Percentiles rank a stretch among this genome's conserved stretches.
phyloP scores from a whole-genome alignment of 2,329 filamentous ascomycete species.

The Aspergillus neotritici region DNA sequence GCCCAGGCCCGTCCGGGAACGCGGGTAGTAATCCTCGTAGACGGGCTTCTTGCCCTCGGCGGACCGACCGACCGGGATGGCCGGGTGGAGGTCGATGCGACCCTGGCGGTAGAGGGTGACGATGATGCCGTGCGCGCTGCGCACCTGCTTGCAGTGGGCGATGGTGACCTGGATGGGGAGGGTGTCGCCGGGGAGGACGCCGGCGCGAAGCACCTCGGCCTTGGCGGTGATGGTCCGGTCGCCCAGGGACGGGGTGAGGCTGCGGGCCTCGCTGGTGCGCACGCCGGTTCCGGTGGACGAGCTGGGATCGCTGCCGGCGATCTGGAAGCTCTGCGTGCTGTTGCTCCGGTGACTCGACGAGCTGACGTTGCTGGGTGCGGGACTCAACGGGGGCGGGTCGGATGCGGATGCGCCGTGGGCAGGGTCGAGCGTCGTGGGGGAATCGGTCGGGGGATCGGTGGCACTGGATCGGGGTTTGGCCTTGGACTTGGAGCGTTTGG shows the following conservation, averaged over 20 bases:
- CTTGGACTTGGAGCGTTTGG: conserved; percentile 61
- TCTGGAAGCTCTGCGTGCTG: conserved; percentile 56
- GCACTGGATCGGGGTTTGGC: conserved; percentile 34
- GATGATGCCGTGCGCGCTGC: conserved; percentile 88
- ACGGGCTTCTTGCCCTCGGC: conserved; percentile 63
- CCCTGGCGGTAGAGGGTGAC: conserved; percentile 88
- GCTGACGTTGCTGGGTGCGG: conserved; percentile 62
- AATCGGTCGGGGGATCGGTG: too few relatives aligned
- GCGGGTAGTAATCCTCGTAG: conserved; percentile 80
- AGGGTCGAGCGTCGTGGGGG: conserved; percentile 39
- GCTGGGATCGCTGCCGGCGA: conserved; percentile 39
- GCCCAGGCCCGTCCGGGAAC: conserved; percentile 77
- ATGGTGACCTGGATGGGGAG: conserved; percentile 75
- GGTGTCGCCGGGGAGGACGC: conserved; percentile 78
- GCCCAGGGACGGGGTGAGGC: conserved; percentile 50
- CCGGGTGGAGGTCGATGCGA: conserved; percentile 73
- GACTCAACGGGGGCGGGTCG: conserved; percentile 41
- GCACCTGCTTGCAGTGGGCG: conserved; percentile 81
- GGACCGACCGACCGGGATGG: conserved; percentile 54
- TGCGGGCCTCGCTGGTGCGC: conserved; percentile 46
- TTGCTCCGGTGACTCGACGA: conserved; percentile 64
- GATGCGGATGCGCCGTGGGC: conserved; percentile 26
- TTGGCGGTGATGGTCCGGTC: conserved; percentile 81
- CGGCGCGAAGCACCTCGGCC: conserved; percentile 74
- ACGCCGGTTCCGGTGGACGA: conserved; percentile 32